Percentiles rank a stretch among this genome's conserved stretches.
These are phyloP conservation scores for Geoglossum cookeanum DNA, from an alignment of 2,329 filamentous ascomycete species.

Conservation along the genomic window DNA sequence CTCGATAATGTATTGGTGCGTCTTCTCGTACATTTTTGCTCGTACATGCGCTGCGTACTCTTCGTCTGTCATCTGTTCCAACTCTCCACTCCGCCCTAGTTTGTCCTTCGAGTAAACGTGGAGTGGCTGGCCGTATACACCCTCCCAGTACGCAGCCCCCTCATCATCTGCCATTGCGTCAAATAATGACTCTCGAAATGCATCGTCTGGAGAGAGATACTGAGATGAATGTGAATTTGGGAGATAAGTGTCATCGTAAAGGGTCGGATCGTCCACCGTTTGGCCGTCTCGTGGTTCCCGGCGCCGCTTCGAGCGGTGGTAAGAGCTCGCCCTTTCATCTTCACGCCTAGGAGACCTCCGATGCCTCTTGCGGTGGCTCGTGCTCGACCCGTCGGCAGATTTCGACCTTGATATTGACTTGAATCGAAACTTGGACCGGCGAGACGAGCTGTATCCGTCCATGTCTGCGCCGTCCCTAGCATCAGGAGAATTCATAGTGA, in stretches of 20 bases:
- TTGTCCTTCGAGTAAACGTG: constrained; percentile 45
- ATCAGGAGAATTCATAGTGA: neutral
- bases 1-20: constrained; percentile 63
- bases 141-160: constrained; percentile 86
- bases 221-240: constrained; percentile 19
- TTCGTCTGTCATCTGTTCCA: constrained; percentile 81
- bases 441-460: neutral
- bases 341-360: neutral
- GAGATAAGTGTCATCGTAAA: constrained; percentile 22
- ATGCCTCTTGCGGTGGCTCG: neutral
- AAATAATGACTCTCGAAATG: constrained; percentile 87
- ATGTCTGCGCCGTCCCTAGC: neutral
- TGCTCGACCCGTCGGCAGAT: constrained; percentile 10
- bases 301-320: constrained; percentile 8
- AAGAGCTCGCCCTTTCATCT: constrained; percentile 3
- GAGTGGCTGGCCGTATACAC: constrained; percentile 89
- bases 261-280: constrained; percentile 15
- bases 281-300: constrained; percentile 4
- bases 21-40: constrained; percentile 87
- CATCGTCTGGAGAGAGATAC: constrained; percentile 44
- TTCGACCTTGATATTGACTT: constrained; percentile 16
- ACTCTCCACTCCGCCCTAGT: constrained; percentile 32
- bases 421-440: constrained; percentile 20
- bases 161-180: constrained; percentile 95
- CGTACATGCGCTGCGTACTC: constrained; percentile 79